These are phyloP conservation scores for Puccinia polysora DNA, from an alignment of 1,284 basidiomycete species.

Conservation along the genomic window DNA sequence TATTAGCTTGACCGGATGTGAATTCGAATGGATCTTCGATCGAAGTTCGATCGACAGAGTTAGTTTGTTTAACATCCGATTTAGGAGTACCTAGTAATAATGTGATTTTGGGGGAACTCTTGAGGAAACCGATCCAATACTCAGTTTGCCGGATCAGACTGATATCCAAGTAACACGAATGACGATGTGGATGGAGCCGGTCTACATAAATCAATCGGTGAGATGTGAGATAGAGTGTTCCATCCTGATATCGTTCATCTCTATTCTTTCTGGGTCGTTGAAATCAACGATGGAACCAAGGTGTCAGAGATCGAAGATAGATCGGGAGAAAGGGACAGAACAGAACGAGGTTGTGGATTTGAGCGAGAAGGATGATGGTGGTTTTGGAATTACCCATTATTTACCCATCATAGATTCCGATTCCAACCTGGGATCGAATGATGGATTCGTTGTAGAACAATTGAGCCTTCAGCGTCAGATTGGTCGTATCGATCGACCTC, in stretches of 20 bases:
- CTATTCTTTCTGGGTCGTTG: slow-evolving; percentile 66
- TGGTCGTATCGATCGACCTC: slow-evolving; percentile 44
- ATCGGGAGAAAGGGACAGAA: slow-evolving; percentile 26
- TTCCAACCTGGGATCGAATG: slow-evolving; percentile 66
- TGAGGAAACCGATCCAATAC: slow-evolving; percentile 85
- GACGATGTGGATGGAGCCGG: slow-evolving; percentile 58
- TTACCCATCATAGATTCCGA: slow-evolving; percentile 86
- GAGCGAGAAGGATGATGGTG: slow-evolving; percentile 44
- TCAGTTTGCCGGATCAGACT: slow-evolving; percentile 71
- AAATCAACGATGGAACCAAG: not conserved
- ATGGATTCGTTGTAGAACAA: slow-evolving; percentile 68
- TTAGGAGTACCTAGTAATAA: slow-evolving; percentile 59
- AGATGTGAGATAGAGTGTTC: slow-evolving; percentile 70
- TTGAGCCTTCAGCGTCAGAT: slow-evolving; percentile 46
- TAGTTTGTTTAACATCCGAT: slow-evolving; percentile 43
- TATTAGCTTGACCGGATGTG: slow-evolving; percentile 45
- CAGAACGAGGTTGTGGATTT: slow-evolving; percentile 39
- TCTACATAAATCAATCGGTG: slow-evolving; percentile 81
- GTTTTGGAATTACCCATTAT: slow-evolving; percentile 20
- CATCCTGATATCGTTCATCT: slow-evolving; percentile 66
- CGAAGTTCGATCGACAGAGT: slow-evolving; percentile 47
- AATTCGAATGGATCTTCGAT: slow-evolving; percentile 17
- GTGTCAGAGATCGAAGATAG: too few species aligned
- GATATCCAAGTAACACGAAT: slow-evolving; percentile 58
- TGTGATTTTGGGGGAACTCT: slow-evolving; percentile 82